Conservation (phyloP, 345 rosid genomes). For the Sisymbrium altissimum region DNA sequence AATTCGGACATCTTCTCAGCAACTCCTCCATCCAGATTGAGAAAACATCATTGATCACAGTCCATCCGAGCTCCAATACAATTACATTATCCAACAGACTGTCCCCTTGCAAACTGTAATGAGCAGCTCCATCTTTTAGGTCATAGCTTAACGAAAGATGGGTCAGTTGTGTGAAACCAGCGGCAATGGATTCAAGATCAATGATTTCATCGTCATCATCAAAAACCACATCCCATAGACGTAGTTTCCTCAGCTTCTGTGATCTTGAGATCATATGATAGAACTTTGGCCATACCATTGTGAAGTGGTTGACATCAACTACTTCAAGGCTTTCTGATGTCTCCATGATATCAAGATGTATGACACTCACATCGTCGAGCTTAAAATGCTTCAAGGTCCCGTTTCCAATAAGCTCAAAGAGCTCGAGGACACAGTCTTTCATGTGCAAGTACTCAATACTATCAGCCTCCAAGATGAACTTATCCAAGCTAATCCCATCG, state of each 20-base stretch:
- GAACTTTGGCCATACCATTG: slow-evolving; percentile 72
- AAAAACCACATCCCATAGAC: slow-evolving; percentile 79
- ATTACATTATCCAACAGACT: slow-evolving; percentile 52
- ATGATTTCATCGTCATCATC: slow-evolving; percentile 56
- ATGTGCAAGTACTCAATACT: slow-evolving; percentile 68
- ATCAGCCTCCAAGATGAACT: slow-evolving; percentile 82
- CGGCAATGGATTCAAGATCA: slow-evolving; percentile 69
- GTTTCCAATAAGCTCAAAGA: slow-evolving; percentile 74
- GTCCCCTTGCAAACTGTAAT: slow-evolving; percentile 58
- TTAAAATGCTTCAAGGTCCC: slow-evolving; percentile 72
- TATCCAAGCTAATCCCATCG: slow-evolving; percentile 66
- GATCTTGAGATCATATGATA: slow-evolving; percentile 73
- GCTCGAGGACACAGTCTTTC: slow-evolving; percentile 67
- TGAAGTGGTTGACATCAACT: slow-evolving; percentile 69
- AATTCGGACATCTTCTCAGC: slow-evolving; percentile 63
- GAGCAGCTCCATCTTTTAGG: slow-evolving; percentile 54
- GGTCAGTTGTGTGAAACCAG: slow-evolving; percentile 58
- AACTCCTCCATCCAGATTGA: slow-evolving; percentile 62
- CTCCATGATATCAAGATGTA: slow-evolving; percentile 73
- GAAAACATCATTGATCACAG: slow-evolving; percentile 54
- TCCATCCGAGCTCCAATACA: slow-evolving; percentile 78
- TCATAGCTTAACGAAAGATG: slow-evolving; percentile 73
- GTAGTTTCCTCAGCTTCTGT: slow-evolving; percentile 62
- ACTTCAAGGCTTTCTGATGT: slow-evolving; percentile 60
- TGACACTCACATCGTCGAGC: slow-evolving; percentile 65